Conservation (phyloP, 139 green algal genomes). For the Tetratostichococcus sp. region DNA sequence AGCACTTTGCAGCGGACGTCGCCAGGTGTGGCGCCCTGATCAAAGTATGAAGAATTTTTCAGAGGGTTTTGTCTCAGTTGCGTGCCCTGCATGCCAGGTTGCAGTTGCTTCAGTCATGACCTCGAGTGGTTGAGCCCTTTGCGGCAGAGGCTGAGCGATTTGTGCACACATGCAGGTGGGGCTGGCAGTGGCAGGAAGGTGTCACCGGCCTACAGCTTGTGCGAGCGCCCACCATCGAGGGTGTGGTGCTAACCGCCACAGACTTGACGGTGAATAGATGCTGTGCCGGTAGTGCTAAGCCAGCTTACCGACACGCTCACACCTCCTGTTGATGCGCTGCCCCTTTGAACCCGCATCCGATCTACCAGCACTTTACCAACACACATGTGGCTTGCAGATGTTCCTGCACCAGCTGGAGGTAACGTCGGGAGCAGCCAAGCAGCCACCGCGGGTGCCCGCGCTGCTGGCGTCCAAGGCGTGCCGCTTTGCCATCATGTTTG, state of each 20-base stretch:
- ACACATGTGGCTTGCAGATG: slow-evolving; percentile 33
- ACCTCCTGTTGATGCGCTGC: too few species aligned
- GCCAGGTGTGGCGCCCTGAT: background rate
- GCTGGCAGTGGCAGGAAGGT: slow-evolving; percentile 6
- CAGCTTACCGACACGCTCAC: too few species aligned
- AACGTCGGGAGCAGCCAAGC: slow-evolving; percentile 10
- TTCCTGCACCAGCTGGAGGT: slow-evolving; percentile 62
- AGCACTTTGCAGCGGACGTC: slow-evolving; percentile 1
- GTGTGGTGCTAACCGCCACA: slow-evolving; percentile 27
- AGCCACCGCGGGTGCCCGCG: slow-evolving; percentile 42
- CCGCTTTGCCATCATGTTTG: slow-evolving; percentile 82
- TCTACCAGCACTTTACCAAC: too few species aligned
- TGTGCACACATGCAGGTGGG: slow-evolving; percentile 34
- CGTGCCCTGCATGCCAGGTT: too few species aligned
- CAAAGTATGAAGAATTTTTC: background rate
- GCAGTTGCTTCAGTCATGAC: too few species aligned
- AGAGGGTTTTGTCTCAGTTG: too few species aligned
- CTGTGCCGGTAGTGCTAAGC: background rate
- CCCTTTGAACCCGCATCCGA: too few species aligned
- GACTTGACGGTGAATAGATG: slow-evolving; percentile 34
- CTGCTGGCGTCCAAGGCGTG: slow-evolving; percentile 70
- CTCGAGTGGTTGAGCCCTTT: too few species aligned
- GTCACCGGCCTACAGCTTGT: slow-evolving; percentile 18
- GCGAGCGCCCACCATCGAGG: slow-evolving; percentile 39
- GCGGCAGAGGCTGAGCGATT: too few species aligned